Base-by-base conservation (phyloP, 805 yeast genomes). In the Phaffomyces thermotolerans region DNA sequence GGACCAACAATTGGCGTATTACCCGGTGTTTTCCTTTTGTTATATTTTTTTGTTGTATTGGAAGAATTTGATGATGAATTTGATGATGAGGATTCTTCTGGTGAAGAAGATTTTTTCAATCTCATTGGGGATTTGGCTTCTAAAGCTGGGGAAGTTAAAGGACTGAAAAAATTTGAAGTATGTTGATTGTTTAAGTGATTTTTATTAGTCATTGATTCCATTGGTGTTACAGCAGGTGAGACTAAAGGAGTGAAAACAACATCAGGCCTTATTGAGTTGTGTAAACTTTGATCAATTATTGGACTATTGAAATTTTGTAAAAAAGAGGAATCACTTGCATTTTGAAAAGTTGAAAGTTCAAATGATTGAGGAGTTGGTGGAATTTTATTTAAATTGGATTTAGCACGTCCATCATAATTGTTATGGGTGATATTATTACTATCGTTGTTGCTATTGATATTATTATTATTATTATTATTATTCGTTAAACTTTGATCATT, bases 171-270 rank as follows among this genome's bases (percentile, higher is more conserved):
- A 14, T 47, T 49, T 13, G 48, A 42, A 20, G 43, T 36, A 5
- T 47, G 40, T 6, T 45, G 41, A 9, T 40, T 8, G 13, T 8
- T 8, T 13, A 27, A 44, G 15, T 43, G 47, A 32, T 44, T 46
- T 12, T 42, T 45, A 23, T 47, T 48, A 17, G 48, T 43, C 43
- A 50, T 37, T 9, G 57, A 45, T 27, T 65, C 87, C 53, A 72
- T 53, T 1, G 88, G 88, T 3, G 88, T 77, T 14, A 79, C 83
- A 9, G 84, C 81, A 0, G 95, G 95, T 2, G 90, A 81, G 2
- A 81, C 76, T 47, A 84, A 67, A 1, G 95, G 93, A 1, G 93
- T 84, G 62, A 81, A 84, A 6, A 76, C 76, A 40, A 76, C 76
- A 47, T 77, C 81, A 1, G 82, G 79, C 36, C 78, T 63, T 2